These are phyloP conservation scores for Pleurotus ostreatus DNA, from an alignment of 768 basidiomycete genomes.

Conservation along the genomic window DNA sequence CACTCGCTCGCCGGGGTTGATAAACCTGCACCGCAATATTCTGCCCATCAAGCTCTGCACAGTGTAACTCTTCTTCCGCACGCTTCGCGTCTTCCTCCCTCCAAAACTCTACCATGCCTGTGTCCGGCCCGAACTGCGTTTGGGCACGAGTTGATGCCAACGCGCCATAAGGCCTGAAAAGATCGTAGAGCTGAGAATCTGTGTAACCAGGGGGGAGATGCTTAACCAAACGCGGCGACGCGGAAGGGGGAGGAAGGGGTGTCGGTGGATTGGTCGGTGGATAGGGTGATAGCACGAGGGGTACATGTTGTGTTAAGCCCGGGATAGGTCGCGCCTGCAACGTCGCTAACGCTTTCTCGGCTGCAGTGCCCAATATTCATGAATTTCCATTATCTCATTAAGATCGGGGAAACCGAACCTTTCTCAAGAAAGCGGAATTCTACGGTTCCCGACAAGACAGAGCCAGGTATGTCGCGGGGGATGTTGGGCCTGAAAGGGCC, in stretches of 20 bases:
- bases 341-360: slow-evolving; percentile 86
- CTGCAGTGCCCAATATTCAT: slow-evolving; percentile 32
- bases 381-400: slow-evolving; percentile 6
- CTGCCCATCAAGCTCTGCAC: slow-evolving; percentile 76
- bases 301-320: slow-evolving; percentile 51
- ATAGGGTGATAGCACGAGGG: slow-evolving; percentile 76
- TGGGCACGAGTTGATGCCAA: slow-evolving; percentile 74
- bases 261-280: slow-evolving; percentile 77
- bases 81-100: slow-evolving; percentile 77
- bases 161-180: slow-evolving; percentile 82
- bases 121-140: slow-evolving; percentile 73
- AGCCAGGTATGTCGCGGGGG: slow-evolving; percentile 49
- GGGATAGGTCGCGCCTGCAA: slow-evolving; percentile 74
- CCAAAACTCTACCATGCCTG: slow-evolving; percentile 82
- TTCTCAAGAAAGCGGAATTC: slow-evolving; percentile 81
- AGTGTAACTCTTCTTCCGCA: slow-evolving; percentile 82
- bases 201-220: slow-evolving; percentile 69
- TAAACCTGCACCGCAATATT: slow-evolving; percentile 83
- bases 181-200: slow-evolving; percentile 75
- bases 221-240: slow-evolving; percentile 78
- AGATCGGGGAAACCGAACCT: slow-evolving; percentile 39
- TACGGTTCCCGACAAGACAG: slow-evolving; percentile 65
- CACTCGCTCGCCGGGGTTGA: slow-evolving; percentile 59
- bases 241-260: slow-evolving; percentile 69
- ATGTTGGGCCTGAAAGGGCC: slow-evolving; percentile 83